These are phyloP conservation scores for Pseudognaphalium luteoalbum DNA, from an alignment of 129 eudicot genomes.

Conservation along the genomic window DNA sequence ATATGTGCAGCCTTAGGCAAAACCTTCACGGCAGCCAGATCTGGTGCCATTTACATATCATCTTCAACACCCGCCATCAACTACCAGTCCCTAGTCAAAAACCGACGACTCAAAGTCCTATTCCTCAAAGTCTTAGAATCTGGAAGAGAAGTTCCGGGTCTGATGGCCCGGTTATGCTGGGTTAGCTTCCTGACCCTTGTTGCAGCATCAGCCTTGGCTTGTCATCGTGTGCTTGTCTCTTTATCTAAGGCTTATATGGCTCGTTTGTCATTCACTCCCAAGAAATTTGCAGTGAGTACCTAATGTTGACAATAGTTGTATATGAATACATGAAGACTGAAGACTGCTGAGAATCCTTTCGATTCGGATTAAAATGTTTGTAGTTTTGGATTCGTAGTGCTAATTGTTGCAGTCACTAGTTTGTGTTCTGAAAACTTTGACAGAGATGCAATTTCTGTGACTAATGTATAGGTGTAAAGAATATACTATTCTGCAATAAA, in stretches of 20 bases:
- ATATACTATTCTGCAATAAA: conserved; percentile 3
- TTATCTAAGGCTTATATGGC: conserved; percentile 48
- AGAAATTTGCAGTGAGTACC: conserved; percentile 45
- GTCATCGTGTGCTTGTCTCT: conserved; percentile 55
- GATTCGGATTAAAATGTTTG: neutral
- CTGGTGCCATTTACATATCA: conserved; percentile 25
- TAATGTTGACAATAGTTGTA: conserved; percentile 12
- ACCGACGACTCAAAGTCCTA: conserved; percentile 80
- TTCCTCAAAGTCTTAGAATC: conserved; percentile 55
- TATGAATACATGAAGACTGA: conserved; percentile 9
- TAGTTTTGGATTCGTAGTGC: conserved; percentile 16
- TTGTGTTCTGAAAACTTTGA: conserved; percentile 9
- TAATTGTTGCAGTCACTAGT: neutral
- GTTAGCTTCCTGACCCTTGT: conserved; percentile 49
- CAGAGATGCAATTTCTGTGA: neutral
- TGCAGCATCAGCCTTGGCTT: conserved; percentile 69
- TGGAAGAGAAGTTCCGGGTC: conserved; percentile 54
- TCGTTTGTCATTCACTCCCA: conserved; percentile 44
- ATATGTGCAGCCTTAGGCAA: conserved; percentile 42
- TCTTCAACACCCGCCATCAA: conserved; percentile 32
- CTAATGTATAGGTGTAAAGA: conserved; percentile 17
- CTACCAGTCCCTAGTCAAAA: conserved; percentile 47
- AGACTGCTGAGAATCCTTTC: conserved; percentile 5
- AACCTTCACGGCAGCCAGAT: conserved; percentile 22
- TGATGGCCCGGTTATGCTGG: conserved; percentile 65